Conservation (phyloP, 2,329 filamentous ascomycete species). For the Xylaria sp. region DNA sequence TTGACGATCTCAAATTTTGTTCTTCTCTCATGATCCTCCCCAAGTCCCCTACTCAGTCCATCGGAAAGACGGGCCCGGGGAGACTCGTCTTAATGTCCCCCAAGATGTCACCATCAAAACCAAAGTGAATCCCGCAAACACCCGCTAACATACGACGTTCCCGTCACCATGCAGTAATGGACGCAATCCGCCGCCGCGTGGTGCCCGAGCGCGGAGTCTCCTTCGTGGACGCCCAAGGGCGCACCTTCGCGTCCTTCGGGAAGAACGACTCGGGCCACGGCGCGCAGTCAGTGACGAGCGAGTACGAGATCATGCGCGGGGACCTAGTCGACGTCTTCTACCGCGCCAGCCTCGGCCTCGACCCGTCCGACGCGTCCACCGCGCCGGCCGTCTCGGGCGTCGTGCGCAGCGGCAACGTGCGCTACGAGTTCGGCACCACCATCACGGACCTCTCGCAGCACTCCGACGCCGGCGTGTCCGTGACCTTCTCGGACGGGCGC, state of each 20-base stretch:
- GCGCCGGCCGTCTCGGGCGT: background rate
- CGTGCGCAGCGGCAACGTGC: conserved; percentile 33
- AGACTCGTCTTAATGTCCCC: no score
- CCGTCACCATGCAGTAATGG: conserved; percentile 35
- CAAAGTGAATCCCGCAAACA: no score
- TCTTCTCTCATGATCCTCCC: no score
- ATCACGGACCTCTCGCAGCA: conserved; percentile 39
- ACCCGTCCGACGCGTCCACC: background rate
- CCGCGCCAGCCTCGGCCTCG: conserved; percentile 37
- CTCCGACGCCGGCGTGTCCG: conserved; percentile 40
- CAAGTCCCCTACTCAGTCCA: no score
- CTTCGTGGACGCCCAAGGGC: conserved; percentile 50
- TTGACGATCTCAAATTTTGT: no score
- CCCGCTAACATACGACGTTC: background rate
- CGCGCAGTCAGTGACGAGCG: conserved; percentile 54
- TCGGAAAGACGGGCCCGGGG: no score
- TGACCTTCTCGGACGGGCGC: conserved; percentile 52
- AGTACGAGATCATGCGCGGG: conserved; percentile 66
- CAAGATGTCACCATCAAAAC: no score
- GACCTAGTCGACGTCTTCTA: conserved; percentile 59
- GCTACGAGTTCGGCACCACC: conserved; percentile 43
- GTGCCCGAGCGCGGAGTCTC: conserved; percentile 56
- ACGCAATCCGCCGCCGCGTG: conserved; percentile 42
- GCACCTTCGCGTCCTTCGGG: conserved; percentile 46
- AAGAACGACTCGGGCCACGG: conserved; percentile 49